Evolutionary conservation across 345 rosid genomes (phyloP).

Genomic region (Geranium rotundifolium): DNA sequence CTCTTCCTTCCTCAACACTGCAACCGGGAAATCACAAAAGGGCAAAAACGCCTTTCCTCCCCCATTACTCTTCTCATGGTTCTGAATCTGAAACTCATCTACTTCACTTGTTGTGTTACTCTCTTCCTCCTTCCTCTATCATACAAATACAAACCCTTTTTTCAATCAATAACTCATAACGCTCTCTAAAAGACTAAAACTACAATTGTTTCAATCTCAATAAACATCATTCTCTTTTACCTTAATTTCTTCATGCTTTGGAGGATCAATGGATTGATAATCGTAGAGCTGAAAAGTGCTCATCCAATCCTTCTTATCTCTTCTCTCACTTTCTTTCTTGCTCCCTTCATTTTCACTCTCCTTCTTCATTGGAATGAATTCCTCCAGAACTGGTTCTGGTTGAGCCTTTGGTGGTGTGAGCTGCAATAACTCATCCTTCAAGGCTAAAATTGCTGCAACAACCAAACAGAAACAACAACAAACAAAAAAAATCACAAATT

Average conservation of each 20-base stretch:
- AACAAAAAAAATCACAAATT: neutral
- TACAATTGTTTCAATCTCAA: neutral
- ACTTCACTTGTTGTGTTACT: neutral
- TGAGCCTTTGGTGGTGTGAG: slow-evolving; percentile 20
- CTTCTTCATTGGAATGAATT: slow-evolving; percentile 55
- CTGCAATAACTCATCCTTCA: slow-evolving; percentile 42
- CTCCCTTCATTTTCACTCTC: slow-evolving; percentile 16
- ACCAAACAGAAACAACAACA: neutral
- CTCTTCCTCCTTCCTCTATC: neutral
- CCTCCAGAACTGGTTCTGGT: slow-evolving; percentile 52
- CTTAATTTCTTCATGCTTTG: neutral
- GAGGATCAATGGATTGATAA: neutral
- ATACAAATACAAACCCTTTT: neutral
- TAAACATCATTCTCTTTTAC: neutral
- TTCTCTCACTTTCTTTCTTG: slow-evolving; percentile 26
- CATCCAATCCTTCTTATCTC: slow-evolving; percentile 62
- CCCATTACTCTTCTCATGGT: neutral
- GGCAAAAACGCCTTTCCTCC: slow-evolving; percentile 27
- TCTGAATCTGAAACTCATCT: neutral
- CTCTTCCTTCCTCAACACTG: slow-evolving; percentile 19
- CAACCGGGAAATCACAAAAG: slow-evolving; percentile 11
- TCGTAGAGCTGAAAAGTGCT: slow-evolving; percentile 37
- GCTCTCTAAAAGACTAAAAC: neutral
- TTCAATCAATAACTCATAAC: neutral
- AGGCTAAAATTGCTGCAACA: slow-evolving; percentile 48